Evolutionary conservation across 352 stramenopile species (phyloP), one percentile per base, ranked within the genome.

Genomic region (Phytophthora tubulina): DNA sequence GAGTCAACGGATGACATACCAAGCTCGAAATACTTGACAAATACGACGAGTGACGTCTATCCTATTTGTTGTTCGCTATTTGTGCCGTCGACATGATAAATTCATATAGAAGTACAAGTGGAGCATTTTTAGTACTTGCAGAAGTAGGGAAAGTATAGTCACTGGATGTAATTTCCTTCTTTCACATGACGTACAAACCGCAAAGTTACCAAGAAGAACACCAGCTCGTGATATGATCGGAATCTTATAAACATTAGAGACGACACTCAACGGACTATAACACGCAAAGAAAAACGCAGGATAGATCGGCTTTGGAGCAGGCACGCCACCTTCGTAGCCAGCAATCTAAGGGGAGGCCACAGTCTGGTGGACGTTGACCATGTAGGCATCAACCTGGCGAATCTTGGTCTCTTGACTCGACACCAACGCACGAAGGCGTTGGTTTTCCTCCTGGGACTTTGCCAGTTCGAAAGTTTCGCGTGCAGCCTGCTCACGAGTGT

Each of bases 361-460:
- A 10, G 30, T 27, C 41, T 55, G 39, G 49, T 53, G 60, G 30
- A 45, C 15, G 3, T 15, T 48, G 60, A 50, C 45, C 68, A 78
- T 72, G 51, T 73, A 79, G 17, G 73, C 63, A 31, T 88, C 76
- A 10, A 60, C 66, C 31, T 76, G 63, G 44, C 76, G 80, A 50
- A 89, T 88, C 54, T 74, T 79, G 49, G 58, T 67, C 56, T 89
- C 82, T 55, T 79, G 70, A 13, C 53, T 78, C 17, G 70, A 78
- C 14, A 89, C 70, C 17, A 82, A 50, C 14, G 65, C 73, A 36
- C 75, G 76, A 59, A 89, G 69, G 6, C 82, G 75, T n/a, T 73
- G 62, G 48, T 88, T 88, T 70, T 89, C 78, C 15, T 72, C 62
- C 35, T 79, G 67, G 9, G 82, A 63, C 31, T 75, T 72, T 2